Percentiles rank a stretch among this genome's conserved stretches.
phyloP scores from a whole-genome alignment of 2,329 filamentous ascomycete genomes.

The Fusarium luffae region DNA sequence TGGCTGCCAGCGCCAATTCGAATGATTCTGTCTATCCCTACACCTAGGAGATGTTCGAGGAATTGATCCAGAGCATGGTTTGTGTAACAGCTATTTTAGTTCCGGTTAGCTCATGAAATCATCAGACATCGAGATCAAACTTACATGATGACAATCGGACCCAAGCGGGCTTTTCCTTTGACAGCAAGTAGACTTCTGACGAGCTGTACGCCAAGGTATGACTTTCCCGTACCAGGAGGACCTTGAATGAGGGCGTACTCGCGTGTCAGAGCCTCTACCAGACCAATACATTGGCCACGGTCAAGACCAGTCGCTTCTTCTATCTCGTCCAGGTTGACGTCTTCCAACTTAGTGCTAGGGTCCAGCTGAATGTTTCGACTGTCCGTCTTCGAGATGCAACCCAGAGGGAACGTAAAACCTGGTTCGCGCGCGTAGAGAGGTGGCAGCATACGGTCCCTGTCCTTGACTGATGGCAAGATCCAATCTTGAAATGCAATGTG shows the following conservation, averaged over 20 bases:
- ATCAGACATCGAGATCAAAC: background rate
- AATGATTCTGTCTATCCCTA: slow-evolving; percentile 61
- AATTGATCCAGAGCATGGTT: slow-evolving; percentile 63
- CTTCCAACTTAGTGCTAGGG: background rate
- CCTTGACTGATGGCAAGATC: slow-evolving; percentile 1
- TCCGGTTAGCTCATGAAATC: background rate
- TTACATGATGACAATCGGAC: slow-evolving; percentile 56
- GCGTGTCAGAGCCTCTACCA: slow-evolving; percentile 64
- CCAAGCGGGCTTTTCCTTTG: slow-evolving; percentile 52
- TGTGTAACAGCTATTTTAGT: slow-evolving; percentile 59
- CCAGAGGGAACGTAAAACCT: slow-evolving; percentile 63
- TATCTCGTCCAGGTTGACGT: background rate
- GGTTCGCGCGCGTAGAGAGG: slow-evolving; percentile 62
- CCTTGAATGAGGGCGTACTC: slow-evolving; percentile 73
- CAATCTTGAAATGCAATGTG: slow-evolving; percentile 13
- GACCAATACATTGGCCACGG: slow-evolving; percentile 59
- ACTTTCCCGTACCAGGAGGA: slow-evolving; percentile 76
- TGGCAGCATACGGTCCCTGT: slow-evolving; percentile 32
- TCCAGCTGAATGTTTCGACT: background rate
- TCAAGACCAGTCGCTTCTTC: slow-evolving; percentile 61
- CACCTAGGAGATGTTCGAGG: slow-evolving; percentile 65
- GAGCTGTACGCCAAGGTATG: slow-evolving; percentile 67
- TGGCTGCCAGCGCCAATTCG: too few species aligned
- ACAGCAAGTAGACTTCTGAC: slow-evolving; percentile 63
- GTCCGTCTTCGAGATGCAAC: slow-evolving; percentile 44